Evolutionary conservation across 2,329 filamentous ascomycete species (phyloP), one percentile per base, ranked within the genome.

Genomic region (Hymenotorrendiella dingleyae): DNA sequence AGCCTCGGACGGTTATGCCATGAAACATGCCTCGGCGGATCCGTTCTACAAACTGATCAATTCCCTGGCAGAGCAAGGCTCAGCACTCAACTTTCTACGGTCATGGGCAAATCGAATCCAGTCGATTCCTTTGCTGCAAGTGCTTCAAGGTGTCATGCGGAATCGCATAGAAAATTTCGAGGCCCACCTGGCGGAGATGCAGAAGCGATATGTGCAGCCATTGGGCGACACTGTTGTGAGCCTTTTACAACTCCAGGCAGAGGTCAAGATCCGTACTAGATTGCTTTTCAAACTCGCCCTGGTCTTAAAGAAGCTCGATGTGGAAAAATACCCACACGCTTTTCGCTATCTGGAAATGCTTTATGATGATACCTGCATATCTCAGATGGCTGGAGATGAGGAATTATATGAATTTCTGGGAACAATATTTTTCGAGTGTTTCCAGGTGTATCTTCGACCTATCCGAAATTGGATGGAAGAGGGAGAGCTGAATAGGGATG

Each of bases 391-490:
- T 12, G 84, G 83, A 1, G 77, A 86, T 42, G 67, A 71, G 2
- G 60, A 62, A 0, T 68, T 76, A 1, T 93, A 86, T 57, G 63
- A 68, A 28, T 80, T 76, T 28, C 68, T 93, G 4, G 78, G 79
- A 2, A 67, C 68, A 0, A 70, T 93, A 3, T 93, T 96, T 58
- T 81, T 93, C 42, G 75, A 84, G 34, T 94, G 87, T 58, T 84
- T 96, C 45, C 77, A 81, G 44, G 80, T 87, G 1, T 97, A 95
- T 61, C 71, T 94, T 27, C 80, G 80, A 28, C 86, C 89, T 0
- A 83, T 96, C 33, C 75, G 82, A 26, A 67, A 73, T 12, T 97
- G 91, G 91, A 91, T 95, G 80, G 80, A 87, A 54, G 74, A 78
- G 27, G 91, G 91, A 1, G 76, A 80, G 41, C 66, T 95, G 3